Evolutionary conservation across 2,329 filamentous ascomycete genomes (phyloP), one percentile per base, ranked within the genome.

Genomic region (Zalaria sp.): DNA sequence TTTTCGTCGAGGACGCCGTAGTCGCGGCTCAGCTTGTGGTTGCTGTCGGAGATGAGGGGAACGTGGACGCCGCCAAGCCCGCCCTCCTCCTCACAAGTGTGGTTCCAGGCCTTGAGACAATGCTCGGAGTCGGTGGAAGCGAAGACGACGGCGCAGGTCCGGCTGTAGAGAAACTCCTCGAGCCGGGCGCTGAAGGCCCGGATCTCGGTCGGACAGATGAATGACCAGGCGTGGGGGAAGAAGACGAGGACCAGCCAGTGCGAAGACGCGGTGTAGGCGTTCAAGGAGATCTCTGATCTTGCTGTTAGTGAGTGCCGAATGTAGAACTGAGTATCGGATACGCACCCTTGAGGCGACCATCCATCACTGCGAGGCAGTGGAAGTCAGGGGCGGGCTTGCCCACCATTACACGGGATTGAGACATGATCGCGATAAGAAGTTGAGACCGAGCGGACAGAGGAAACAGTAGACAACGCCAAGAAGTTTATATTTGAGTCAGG

Each of bases 221-320:
- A 80, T 50, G 75, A 79, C 69, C 77, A 81, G 53, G 78, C 76
- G 63, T 78, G 75, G 43, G 77, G 77, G 58, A 79, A 75, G 66
- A 80, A 80, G 49, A 75, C 71, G 29, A 81, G 73, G 51, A 79
- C 66, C 45, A 79, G 70, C 77, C 77, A 72, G 62, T 70, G 64
- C 46, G 67, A 65, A 1, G 54, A 51, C 35, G 48, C 39, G 3
- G 52, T 53, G 42, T 57, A 59, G 5, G 50, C 45, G 31, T 47
- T 46, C 26, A 59, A 47, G 5, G 53, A 49, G 35, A 57, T 46
- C n/a, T 56, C 54, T 57, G 41, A 3, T 18, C 18, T 18, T 18
- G 18, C 18, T 18, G 18, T 18, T 18, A 18, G 18, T 7, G 28
- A n/a, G 18, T 7, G 10, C 25, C 31, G 35, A 37, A 7, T 28